Evolutionary conservation across 2,329 filamentous ascomycete species (phyloP).

Genomic region (Ophiocordyceps robertsii): DNA sequence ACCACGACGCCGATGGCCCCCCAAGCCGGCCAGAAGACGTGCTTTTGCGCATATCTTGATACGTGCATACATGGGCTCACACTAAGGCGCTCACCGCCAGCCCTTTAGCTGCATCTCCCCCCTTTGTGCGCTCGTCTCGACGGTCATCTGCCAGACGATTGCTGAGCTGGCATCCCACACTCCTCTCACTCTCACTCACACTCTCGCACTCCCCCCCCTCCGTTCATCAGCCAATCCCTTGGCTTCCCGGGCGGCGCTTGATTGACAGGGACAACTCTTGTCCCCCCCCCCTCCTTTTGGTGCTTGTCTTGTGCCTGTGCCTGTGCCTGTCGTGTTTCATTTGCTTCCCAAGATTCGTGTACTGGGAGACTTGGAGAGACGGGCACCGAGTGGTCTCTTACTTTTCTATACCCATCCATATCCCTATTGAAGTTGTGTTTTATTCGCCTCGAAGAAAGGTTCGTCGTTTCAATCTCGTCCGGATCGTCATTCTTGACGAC

Average conservation of each 20-base stretch:
- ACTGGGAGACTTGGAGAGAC: too few species aligned
- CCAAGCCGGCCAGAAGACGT: too few species aligned
- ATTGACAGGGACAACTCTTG: background rate
- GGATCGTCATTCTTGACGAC: too few species aligned
- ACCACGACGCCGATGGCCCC: too few species aligned
- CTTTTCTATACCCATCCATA: too few species aligned
- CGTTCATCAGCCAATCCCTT: background rate
- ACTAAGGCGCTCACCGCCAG: conserved; percentile 1
- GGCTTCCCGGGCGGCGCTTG: too few species aligned
- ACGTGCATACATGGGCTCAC: background rate
- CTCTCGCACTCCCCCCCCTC: background rate
- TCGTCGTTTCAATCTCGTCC: too few species aligned
- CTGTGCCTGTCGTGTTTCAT: background rate
- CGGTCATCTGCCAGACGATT: conserved; percentile 22
- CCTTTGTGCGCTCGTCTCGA: background rate
- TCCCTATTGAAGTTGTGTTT: too few species aligned
- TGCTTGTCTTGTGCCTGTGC: background rate
- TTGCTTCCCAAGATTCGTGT: too few species aligned
- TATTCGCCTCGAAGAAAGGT: too few species aligned
- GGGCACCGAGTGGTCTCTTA: too few species aligned
- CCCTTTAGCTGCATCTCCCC: conserved; percentile 4
- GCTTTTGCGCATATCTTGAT: background rate
- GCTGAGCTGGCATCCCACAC: conserved; percentile 21
- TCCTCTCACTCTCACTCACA: background rate
- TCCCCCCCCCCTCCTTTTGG: background rate